Evolutionary conservation across 1,284 basidiomycete genomes (phyloP).

Genomic region (Cronartium quercuum): DNA sequence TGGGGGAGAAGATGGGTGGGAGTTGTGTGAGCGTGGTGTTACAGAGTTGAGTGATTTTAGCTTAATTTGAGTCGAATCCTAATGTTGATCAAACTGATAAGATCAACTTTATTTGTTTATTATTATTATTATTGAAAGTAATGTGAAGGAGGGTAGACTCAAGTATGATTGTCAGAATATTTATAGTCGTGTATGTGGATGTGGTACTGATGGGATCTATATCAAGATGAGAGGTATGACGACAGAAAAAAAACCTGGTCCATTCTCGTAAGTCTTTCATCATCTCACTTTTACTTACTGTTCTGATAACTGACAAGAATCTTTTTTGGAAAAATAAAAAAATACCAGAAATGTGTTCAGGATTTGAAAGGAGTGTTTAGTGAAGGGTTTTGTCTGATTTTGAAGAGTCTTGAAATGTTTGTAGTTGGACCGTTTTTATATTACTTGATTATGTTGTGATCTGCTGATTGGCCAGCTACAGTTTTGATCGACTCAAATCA

Average conservation of each 20-base stretch:
- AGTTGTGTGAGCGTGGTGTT: slow-evolving; percentile 26
- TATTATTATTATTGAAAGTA: neutral
- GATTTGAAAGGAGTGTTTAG: neutral
- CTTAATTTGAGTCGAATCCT: neutral
- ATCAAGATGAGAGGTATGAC: slow-evolving; percentile 29
- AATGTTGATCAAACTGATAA: neutral
- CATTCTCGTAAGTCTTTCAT: slow-evolving; percentile 13
- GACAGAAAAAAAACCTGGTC: slow-evolving; percentile 4
- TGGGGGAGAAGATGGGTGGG: slow-evolving; percentile 8
- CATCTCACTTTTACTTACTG: neutral
- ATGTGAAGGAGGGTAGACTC: slow-evolving; percentile 29
- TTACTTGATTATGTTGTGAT: too few relatives aligned
- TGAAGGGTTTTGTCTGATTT: neutral
- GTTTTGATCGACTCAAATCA: too few relatives aligned
- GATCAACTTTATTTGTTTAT: neutral
- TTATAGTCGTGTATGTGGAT: neutral
- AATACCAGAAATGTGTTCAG: neutral
- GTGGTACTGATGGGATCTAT: neutral
- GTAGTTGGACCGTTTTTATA: too few relatives aligned
- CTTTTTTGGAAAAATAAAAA: too few relatives aligned
- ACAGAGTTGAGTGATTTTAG: slow-evolving; percentile 9
- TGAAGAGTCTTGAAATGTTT: too few relatives aligned
- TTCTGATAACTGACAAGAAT: too few relatives aligned
- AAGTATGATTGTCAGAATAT: slow-evolving; percentile 22
- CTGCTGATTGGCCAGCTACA: too few relatives aligned